These are phyloP conservation scores for Acacia pycnantha DNA, from an alignment of 331 rosid species.

Conservation along the genomic window DNA sequence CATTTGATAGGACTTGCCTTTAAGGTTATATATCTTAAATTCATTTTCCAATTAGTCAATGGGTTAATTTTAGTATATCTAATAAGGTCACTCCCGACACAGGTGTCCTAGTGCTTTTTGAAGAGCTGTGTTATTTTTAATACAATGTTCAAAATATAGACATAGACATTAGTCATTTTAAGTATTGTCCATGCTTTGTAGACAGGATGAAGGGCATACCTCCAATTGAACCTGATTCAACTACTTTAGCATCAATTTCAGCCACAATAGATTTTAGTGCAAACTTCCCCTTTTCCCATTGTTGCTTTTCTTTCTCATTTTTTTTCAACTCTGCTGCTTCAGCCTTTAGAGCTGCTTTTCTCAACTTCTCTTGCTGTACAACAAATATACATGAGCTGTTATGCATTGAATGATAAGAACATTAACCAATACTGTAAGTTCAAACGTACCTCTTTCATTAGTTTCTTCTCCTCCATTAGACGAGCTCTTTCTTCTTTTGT, in stretches of 20 bases:
- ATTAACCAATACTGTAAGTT: constrained; percentile 4
- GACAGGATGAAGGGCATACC: constrained; percentile 39
- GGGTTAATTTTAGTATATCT: background rate
- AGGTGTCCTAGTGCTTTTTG: background rate
- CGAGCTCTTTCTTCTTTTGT: constrained; percentile 71
- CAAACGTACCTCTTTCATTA: constrained; percentile 64
- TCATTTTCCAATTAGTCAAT: background rate
- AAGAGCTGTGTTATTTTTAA: background rate
- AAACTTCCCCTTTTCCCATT: constrained; percentile 87
- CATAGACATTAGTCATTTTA: background rate
- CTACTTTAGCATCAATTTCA: constrained; percentile 79
- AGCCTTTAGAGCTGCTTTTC: constrained; percentile 76
- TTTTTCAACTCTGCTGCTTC: constrained; percentile 81
- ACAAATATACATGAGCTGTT: constrained; percentile 22
- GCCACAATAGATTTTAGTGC: constrained; percentile 82
- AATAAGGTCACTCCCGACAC: background rate
- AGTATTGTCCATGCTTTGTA: background rate
- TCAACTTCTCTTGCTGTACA: constrained; percentile 79
- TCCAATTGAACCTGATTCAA: constrained; percentile 86
- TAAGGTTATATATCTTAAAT: background rate
- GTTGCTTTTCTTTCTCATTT: constrained; percentile 77
- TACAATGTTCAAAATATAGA: background rate
- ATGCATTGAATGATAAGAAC: constrained; percentile 14
- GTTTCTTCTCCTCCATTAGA: constrained; percentile 79
- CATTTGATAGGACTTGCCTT: background rate